Conservation (phyloP, 805 yeast species). For the Starmerella apis region DNA sequence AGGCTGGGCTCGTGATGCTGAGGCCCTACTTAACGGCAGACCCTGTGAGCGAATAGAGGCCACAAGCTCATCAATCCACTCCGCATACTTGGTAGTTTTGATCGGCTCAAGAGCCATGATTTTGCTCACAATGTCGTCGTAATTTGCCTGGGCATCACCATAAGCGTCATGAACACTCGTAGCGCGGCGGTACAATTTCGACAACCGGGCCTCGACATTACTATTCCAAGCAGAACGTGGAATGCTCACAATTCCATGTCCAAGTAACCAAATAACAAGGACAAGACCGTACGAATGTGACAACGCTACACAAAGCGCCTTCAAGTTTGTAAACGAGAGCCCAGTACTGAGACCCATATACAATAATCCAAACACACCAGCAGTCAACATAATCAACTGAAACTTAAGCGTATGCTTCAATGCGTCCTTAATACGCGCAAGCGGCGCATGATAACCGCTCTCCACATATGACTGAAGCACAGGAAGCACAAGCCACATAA, state of each 20-base stretch:
- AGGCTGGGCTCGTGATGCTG: constrained; percentile 20
- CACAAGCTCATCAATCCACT: constrained; percentile 56
- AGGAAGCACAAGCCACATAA: constrained; percentile 72
- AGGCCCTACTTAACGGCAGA: constrained; percentile 19
- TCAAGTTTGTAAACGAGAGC: constrained; percentile 45
- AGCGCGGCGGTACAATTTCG: constrained; percentile 42
- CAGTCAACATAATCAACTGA: constrained; percentile 46
- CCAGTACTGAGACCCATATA: constrained; percentile 52
- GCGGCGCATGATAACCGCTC: constrained; percentile 51
- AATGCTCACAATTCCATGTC: constrained; percentile 62
- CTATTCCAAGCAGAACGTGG: constrained; percentile 43
- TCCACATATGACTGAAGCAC: constrained; percentile 60
- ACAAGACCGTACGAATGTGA: constrained; percentile 68
- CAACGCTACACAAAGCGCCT: constrained; percentile 58
- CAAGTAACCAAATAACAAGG: constrained; percentile 72
- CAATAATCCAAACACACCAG: constrained; percentile 45
- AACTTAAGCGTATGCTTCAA: constrained; percentile 46
- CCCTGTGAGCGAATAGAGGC: constrained; percentile 31
- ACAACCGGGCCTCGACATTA: constrained; percentile 33
- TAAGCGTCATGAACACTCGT: constrained; percentile 49
- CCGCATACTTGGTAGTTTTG: constrained; percentile 42
- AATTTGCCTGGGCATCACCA: constrained; percentile 52
- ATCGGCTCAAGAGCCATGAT: constrained; percentile 43
- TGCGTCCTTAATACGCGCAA: constrained; percentile 46
- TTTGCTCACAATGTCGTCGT: constrained; percentile 53